Percentiles rank a stretch among this genome's conserved stretches.
phyloP scores from a whole-genome alignment of 2,329 filamentous ascomycete genomes.

The Trichoderma pleuroti region DNA sequence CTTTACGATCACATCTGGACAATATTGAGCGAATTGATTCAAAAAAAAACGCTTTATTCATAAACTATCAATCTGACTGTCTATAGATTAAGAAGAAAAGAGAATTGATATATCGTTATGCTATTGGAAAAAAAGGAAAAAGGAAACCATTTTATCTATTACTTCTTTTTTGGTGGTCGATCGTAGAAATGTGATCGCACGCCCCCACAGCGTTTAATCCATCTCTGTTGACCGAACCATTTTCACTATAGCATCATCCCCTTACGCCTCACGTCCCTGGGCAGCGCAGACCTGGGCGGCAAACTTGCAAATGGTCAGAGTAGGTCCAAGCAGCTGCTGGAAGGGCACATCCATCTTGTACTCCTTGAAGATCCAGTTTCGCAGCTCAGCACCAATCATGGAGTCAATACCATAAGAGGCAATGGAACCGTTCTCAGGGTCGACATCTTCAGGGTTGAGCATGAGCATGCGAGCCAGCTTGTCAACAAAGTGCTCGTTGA shows the following conservation, averaged over 20 bases:
- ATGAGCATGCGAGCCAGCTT: constrained; percentile 26
- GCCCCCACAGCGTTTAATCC: neutral
- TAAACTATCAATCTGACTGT: neutral
- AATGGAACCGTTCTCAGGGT: constrained; percentile 21
- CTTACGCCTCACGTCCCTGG: neutral
- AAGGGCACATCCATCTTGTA: constrained; percentile 38
- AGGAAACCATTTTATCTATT: neutral
- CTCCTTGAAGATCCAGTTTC: constrained; percentile 37
- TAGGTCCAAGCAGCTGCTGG: constrained; percentile 35
- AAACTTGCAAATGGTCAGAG: constrained; percentile 27
- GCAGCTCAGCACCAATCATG: constrained; percentile 37
- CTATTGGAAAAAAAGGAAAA: neutral
- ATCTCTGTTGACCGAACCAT: neutral
- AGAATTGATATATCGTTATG: neutral
- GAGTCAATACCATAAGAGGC: constrained; percentile 35
- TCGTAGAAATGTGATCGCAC: neutral
- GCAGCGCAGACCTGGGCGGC: constrained; percentile 9
- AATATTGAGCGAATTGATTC: no score
- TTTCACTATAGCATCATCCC: neutral
- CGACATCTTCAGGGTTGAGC: constrained; percentile 21
- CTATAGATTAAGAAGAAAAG: neutral
- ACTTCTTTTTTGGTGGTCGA: neutral
- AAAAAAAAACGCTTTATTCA: neutral
- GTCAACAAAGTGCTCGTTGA: constrained; percentile 19
- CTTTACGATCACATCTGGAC: no score